phyloP scores from a whole-genome alignment of 202 grass and related monocot species.

The Zoysia matrella region DNA sequence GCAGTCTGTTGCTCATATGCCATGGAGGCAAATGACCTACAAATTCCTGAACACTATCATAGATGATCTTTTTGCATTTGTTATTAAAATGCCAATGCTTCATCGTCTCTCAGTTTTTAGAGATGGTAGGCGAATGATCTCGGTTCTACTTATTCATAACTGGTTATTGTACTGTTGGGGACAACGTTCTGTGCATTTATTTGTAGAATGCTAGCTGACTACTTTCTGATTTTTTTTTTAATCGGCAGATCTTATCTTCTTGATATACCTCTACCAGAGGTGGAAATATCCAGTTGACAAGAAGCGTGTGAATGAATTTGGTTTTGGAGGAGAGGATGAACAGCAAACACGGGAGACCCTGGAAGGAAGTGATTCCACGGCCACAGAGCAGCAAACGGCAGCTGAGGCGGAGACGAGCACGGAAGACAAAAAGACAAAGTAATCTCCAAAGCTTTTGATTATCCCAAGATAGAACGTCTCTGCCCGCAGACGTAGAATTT shows the following conservation, averaged over 20 bases:
- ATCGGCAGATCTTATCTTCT: slow-evolving; percentile 90
- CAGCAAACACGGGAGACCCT: slow-evolving; percentile 44
- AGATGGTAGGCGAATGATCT: slow-evolving; percentile 69
- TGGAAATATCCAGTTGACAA: slow-evolving; percentile 97
- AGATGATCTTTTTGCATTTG: slow-evolving; percentile 98
- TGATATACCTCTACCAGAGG: slow-evolving; percentile 98
- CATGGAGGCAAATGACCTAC: slow-evolving; percentile 99
- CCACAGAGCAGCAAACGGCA: slow-evolving; percentile 36
- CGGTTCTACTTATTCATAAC: not conserved
- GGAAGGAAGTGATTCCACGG: slow-evolving; percentile 53
- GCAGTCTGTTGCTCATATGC: slow-evolving; percentile 92
- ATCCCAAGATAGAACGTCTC: slow-evolving; percentile 1
- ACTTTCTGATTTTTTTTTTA: not conserved
- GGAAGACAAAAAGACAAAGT: slow-evolving; percentile 80
- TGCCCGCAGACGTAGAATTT: slow-evolving; percentile 10
- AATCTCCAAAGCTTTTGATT: slow-evolving; percentile 3
- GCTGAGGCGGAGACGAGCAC: slow-evolving; percentile 42
- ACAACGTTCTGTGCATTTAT: not conserved
- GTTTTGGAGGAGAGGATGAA: slow-evolving; percentile 88
- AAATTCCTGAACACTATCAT: slow-evolving; percentile 99
- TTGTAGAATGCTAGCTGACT: slow-evolving; percentile 17
- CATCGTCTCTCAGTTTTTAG: slow-evolving; percentile 98
- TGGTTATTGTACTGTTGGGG: not conserved
- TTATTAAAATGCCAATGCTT: slow-evolving; percentile 98
- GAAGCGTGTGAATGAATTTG: slow-evolving; percentile 95